phyloP scores from a whole-genome alignment of 177 flowering plant genomes.

The Telopea speciosissima region DNA sequence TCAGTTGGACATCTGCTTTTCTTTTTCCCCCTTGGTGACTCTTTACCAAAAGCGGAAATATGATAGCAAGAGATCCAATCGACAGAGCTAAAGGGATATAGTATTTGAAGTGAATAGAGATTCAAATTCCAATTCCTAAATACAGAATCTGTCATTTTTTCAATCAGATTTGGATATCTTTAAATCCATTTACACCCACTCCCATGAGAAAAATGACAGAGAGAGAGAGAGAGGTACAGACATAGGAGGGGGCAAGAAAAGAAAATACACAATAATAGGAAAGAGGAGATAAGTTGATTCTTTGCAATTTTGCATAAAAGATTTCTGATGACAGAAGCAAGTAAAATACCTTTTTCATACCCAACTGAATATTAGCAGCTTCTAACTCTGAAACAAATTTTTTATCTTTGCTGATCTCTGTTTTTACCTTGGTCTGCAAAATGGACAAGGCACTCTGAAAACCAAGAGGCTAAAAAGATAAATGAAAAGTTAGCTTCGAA shows the following conservation, averaged over 20 bases:
- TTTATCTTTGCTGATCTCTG: slow-evolving; percentile 60
- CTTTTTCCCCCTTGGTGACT: too few species aligned
- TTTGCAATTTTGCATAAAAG: not conserved
- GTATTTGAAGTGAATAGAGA: too few species aligned
- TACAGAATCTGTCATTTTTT: too few species aligned
- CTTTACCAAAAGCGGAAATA: too few species aligned
- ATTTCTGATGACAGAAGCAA: too few species aligned
- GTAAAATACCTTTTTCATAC: slow-evolving; percentile 58
- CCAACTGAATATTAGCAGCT: slow-evolving; percentile 65
- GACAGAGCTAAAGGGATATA: too few species aligned
- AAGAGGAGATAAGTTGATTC: not conserved
- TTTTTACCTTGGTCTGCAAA: slow-evolving; percentile 63
- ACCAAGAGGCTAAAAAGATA: not conserved
- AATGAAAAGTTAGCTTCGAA: not conserved
- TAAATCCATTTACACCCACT: too few species aligned
- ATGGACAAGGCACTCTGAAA: slow-evolving; percentile 54
- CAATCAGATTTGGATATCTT: too few species aligned
- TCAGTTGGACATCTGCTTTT: too few species aligned
- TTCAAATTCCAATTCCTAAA: not conserved
- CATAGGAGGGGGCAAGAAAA: not conserved
- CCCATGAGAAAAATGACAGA: too few species aligned
- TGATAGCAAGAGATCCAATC: too few species aligned
- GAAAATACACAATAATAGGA: too few species aligned
- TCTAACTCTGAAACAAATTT: slow-evolving; percentile 48
- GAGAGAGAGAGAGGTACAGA: not conserved